Evolutionary conservation across 768 basidiomycete species (phyloP).

Genomic region (Clitopilus passeckerianus): DNA sequence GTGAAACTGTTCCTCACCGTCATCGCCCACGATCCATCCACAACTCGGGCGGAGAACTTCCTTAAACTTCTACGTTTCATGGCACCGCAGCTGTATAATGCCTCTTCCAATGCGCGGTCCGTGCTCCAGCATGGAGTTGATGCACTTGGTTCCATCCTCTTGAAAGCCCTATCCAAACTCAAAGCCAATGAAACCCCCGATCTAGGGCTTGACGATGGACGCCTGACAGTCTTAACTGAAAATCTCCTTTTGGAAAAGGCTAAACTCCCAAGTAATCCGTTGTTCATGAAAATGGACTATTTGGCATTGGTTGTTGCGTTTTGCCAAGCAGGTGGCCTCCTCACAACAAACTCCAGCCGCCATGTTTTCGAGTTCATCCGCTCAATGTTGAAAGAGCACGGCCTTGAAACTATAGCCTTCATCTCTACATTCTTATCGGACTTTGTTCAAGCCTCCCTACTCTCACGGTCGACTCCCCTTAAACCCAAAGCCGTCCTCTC

Average conservation of each 20-base stretch:
- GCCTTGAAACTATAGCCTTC: conserved; percentile 26
- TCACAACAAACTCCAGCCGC: conserved; percentile 32
- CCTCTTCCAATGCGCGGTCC: conserved; percentile 44
- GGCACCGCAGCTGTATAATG: conserved; percentile 51
- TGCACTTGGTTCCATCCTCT: conserved; percentile 56
- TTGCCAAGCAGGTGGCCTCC: conserved; percentile 44
- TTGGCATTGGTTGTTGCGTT: conserved; percentile 49
- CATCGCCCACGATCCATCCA: conserved; percentile 69
- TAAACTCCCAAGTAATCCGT: conserved; percentile 46
- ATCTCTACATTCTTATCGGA: conserved; percentile 51
- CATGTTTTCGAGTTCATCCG: conserved; percentile 53
- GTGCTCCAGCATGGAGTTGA: conserved; percentile 64
- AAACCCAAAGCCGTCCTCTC: conserved; percentile 42
- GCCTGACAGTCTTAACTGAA: conserved; percentile 19
- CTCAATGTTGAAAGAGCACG: conserved; percentile 49
- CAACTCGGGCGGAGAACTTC: conserved; percentile 66
- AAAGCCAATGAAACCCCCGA: background rate
- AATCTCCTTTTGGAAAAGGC: conserved; percentile 34
- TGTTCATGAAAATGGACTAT: conserved; percentile 61
- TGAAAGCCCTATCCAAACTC: conserved; percentile 32
- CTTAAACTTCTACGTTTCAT: conserved; percentile 55
- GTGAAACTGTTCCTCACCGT: conserved; percentile 73
- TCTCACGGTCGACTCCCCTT: conserved; percentile 41
- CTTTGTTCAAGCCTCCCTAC: conserved; percentile 37
- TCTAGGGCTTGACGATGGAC: background rate